phyloP scores from a whole-genome alignment of 2,329 filamentous ascomycete species.

The Alternaria sp. region DNA sequence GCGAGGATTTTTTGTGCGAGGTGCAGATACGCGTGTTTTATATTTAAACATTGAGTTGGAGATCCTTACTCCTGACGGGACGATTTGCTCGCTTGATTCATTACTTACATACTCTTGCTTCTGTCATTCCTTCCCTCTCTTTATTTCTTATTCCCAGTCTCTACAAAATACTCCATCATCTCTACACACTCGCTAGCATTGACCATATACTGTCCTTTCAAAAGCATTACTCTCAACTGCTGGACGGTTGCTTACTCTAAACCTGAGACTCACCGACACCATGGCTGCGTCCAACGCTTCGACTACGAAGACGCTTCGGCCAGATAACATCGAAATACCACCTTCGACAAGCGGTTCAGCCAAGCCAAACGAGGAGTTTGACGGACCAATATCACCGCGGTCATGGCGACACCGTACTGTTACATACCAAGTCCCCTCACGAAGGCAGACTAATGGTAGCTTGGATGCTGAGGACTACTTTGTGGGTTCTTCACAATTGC shows the following conservation, averaged over 20 bases:
- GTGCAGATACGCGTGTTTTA: constrained; percentile 24
- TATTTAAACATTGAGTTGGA: constrained; percentile 25
- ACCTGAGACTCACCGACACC: constrained; percentile 11
- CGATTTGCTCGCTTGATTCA: constrained; percentile 6
- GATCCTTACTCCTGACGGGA: constrained; percentile 16
- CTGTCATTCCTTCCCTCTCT: constrained; percentile 3
- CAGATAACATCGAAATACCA: constrained; percentile 43
- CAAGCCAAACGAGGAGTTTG: constrained; percentile 20
- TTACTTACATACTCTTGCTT: constrained; percentile 6
- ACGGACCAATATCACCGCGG: constrained; percentile 40
- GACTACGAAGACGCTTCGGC: constrained; percentile 42
- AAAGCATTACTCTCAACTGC: constrained; percentile 31
- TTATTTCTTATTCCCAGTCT: constrained; percentile 7
- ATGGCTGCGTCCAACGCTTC: constrained; percentile 43
- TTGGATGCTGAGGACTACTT: constrained; percentile 68
- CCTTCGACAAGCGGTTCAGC: constrained; percentile 27
- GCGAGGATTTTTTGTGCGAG: constrained; percentile 29
- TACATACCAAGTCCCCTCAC: constrained; percentile 40
- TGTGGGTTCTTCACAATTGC: constrained; percentile 51
- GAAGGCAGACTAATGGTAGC: constrained; percentile 40
- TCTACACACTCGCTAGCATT: constrained; percentile 12
- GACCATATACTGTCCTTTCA: constrained; percentile 5
- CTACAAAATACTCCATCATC: constrained; percentile 4
- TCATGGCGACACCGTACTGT: constrained; percentile 44
- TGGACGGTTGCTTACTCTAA: constrained; percentile 40